A percentile compares a stretch with the other conserved stretches of the same genome.
Evolutionary conservation across 768 basidiomycete species (phyloP).

Genomic region (Kwoniella dendrophila): DNA sequence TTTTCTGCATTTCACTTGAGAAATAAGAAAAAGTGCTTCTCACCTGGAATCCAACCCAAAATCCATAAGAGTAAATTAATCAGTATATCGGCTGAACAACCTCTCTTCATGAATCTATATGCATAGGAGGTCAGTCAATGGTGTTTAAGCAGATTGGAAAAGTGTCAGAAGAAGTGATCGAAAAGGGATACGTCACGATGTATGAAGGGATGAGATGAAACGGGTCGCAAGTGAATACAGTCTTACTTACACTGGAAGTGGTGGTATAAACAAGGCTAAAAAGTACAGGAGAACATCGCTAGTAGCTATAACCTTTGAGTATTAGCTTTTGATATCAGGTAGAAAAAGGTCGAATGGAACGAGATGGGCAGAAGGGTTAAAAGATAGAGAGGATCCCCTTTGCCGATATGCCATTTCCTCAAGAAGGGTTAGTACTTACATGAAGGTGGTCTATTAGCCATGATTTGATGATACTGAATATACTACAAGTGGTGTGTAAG

Average conservation of each 20-base stretch:
- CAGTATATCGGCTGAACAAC: conserved; percentile 16
- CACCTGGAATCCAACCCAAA: conserved; percentile 62
- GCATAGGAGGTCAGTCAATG: background rate
- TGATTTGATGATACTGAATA: too few species aligned
- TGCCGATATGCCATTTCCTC: too few species aligned
- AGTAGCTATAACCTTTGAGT: conserved; percentile 31
- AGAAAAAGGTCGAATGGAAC: background rate
- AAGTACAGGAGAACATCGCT: conserved; percentile 58
- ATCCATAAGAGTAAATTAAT: conserved; percentile 57
- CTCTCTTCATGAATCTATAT: conserved; percentile 24
- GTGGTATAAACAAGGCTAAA: conserved; percentile 48
- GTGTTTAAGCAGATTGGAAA: conserved; percentile 9
- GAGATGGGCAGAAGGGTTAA: background rate
- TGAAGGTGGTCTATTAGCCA: conserved; percentile 30
- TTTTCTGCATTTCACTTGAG: background rate
- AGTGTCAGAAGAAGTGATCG: background rate
- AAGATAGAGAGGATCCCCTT: background rate
- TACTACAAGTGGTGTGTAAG: background rate
- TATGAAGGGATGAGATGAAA: background rate
- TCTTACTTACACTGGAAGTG: conserved; percentile 48
- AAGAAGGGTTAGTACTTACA: conserved; percentile 19
- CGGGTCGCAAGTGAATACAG: too few species aligned
- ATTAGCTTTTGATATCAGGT: background rate
- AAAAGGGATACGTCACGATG: background rate
- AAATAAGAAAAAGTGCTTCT: conserved; percentile 3